phyloP scores from a whole-genome alignment of 176 grass and related monocot species.

The Canna indica region DNA sequence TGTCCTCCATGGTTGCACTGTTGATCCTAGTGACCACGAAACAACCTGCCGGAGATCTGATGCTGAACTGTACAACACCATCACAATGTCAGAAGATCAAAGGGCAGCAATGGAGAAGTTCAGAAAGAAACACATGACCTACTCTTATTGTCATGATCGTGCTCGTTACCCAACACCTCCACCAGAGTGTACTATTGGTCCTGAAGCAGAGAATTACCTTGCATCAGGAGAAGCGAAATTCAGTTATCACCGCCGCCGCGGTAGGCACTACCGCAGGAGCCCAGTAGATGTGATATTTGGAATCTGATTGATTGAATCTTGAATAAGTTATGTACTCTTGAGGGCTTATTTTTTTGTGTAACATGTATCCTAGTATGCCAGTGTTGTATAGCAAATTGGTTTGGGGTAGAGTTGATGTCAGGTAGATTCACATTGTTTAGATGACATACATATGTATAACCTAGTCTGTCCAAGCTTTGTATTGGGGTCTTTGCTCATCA shows the following conservation, averaged over 20 bases:
- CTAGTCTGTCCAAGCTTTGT: neutral
- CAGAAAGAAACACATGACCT: slow-evolving; percentile 59
- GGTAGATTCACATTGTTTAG: neutral
- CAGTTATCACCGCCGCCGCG: slow-evolving; percentile 25
- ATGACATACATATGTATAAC: neutral
- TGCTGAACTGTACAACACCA: neutral
- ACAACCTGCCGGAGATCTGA: neutral
- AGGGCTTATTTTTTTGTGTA: slow-evolving; percentile 11
- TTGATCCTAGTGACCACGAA: slow-evolving; percentile 7
- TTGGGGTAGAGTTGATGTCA: neutral
- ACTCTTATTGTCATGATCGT: slow-evolving; percentile 80
- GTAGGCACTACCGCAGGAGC: slow-evolving; percentile 27
- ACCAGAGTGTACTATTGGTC: slow-evolving; percentile 48
- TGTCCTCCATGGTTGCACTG: slow-evolving; percentile 37
- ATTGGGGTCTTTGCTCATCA: neutral
- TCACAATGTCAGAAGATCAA: slow-evolving; percentile 20
- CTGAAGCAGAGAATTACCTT: slow-evolving; percentile 45
- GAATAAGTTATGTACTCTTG: neutral
- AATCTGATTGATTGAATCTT: neutral
- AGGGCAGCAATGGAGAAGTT: slow-evolving; percentile 52
- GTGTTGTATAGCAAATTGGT: slow-evolving; percentile 20
- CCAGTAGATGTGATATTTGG: slow-evolving; percentile 14
- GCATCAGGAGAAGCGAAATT: slow-evolving; percentile 41
- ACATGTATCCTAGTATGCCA: slow-evolving; percentile 2
- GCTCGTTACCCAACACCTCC: slow-evolving; percentile 44